phyloP scores from a whole-genome alignment of 352 stramenopile genomes.

The Phytopythium delawarense region DNA sequence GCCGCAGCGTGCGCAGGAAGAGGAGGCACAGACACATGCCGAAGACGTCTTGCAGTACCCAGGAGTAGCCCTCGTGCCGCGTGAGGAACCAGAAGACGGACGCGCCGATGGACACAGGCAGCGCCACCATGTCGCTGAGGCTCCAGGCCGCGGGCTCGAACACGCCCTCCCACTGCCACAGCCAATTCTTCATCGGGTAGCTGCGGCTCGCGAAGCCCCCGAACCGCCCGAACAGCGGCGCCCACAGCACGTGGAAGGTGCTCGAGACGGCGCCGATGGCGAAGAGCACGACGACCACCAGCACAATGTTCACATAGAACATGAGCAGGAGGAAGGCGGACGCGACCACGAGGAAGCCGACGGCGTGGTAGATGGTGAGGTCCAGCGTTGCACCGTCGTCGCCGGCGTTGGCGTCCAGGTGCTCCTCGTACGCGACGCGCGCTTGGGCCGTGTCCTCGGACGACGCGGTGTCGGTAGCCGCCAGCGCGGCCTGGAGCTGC shows the following conservation, averaged over 20 bases:
- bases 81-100: slow-evolving; percentile 69
- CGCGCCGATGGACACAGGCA: slow-evolving; percentile 46
- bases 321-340: slow-evolving; percentile 89
- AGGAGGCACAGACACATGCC: slow-evolving; percentile 92
- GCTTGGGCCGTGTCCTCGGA: slow-evolving; percentile 46
- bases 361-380: slow-evolving; percentile 81
- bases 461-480: slow-evolving; percentile 43
- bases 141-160: slow-evolving; percentile 63
- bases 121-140: slow-evolving; percentile 84
- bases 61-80: slow-evolving; percentile 78
- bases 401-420: slow-evolving; percentile 29
- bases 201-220: slow-evolving; percentile 28
- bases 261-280: slow-evolving; percentile 51
- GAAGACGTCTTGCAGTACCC: slow-evolving; percentile 93
- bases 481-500: slow-evolving; percentile 45
- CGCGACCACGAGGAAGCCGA: slow-evolving; percentile 89
- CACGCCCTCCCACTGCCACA: slow-evolving; percentile 36
- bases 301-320: slow-evolving; percentile 85
- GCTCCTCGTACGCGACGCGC: slow-evolving; percentile 45
- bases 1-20: slow-evolving; percentile 89
- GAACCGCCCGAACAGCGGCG: slow-evolving; percentile 44
- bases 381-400: slow-evolving; percentile 80
- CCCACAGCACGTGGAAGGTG: slow-evolving; percentile 54
- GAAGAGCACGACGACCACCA: slow-evolving; percentile 75
- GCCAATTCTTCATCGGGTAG: slow-evolving; percentile 35